Conservation (phyloP, 345 rosid genomes). For the Rhodomyrtus tomentosa region DNA sequence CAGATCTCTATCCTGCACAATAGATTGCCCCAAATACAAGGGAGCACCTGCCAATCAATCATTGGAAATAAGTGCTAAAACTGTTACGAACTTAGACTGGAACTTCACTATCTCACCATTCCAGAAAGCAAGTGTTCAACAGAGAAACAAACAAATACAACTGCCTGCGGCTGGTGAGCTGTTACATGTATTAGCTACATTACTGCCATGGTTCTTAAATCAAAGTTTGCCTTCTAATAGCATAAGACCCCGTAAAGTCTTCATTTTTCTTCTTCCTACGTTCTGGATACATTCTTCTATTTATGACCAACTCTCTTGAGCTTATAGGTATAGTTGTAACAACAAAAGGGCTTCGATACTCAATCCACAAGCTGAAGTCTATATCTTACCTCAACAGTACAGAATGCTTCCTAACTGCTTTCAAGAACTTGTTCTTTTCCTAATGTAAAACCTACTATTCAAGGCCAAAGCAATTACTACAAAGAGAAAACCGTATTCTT, state of each 20-base stretch:
- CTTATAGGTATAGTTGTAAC: neutral
- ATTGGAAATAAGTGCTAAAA: constrained; percentile 80
- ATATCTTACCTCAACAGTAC: neutral
- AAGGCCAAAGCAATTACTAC: neutral
- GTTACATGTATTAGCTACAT: neutral
- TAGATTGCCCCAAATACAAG: constrained; percentile 81
- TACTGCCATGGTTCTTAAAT: neutral
- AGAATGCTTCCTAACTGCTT: neutral
- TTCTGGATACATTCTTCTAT: neutral
- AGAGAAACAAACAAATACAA: neutral
- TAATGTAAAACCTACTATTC: neutral
- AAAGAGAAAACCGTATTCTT: neutral
- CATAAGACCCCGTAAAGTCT: neutral
- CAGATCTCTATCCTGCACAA: constrained; percentile 89
- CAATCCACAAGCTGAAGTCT: neutral
- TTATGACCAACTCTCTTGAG: neutral
- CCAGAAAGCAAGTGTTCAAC: neutral
- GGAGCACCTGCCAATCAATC: constrained; percentile 99
- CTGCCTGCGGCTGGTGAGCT: neutral
- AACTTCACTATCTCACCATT: neutral
- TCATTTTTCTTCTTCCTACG: neutral
- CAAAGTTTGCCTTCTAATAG: neutral
- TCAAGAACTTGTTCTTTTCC: neutral
- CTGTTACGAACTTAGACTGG: constrained; percentile 22
- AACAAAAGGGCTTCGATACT: neutral